Base-by-base conservation (phyloP, 2,329 filamentous ascomycete species). In the Gnomoniopsis smithogilvyi region DNA sequence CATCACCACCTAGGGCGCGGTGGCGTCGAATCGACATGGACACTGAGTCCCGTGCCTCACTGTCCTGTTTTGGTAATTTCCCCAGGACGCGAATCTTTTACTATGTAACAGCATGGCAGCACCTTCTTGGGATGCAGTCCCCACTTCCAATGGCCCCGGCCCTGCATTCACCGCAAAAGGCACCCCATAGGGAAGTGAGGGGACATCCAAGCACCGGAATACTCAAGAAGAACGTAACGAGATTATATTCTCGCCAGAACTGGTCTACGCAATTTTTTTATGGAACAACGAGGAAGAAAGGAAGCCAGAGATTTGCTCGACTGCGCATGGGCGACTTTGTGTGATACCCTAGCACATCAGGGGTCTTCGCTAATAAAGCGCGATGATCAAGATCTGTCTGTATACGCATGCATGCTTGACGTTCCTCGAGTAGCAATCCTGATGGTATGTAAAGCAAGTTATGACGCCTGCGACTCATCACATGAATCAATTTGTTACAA, bases 281-380 rank as follows among this genome's bases (percentile, higher is more conserved):
- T 3, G 46, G 51, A 7, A 48, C 54, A n/a, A 38, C 50, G 14
- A 54, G 3, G 38, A n/a, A 30, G n/a, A 19, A 51, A 41, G 21
- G 51, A 1, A 24, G 57, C 10, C 54, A 24, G 36, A 48, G 38
- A 24, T 47, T 47, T 33, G 54, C 60, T 17, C 36, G n/a, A 36
- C 30, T 62, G 30, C n/a, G 14, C 4, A 54, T 62, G 50, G 54
- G 57, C 21, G 53, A 51, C 17, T 48, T 50, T 45, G 54, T 46
- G 30, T 22, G 53, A 12, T 19, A 19, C 34, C 45, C 33, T 6
- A 50, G 34, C 30, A 22, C 38, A 19, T 17, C 47, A 12, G 33
- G 45, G 21, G 34, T 15, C 11, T 50, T 57, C 19, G 45, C 53
- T 3, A 34, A 3, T 21, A 51, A 62, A 41, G 52, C 41, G n/a